A percentile compares a stretch with the other conserved stretches of the same genome.
These are phyloP conservation scores for Pneumocystis sp. DNA, from an alignment of 1,139 yeast genomes.

Conservation along the genomic window DNA sequence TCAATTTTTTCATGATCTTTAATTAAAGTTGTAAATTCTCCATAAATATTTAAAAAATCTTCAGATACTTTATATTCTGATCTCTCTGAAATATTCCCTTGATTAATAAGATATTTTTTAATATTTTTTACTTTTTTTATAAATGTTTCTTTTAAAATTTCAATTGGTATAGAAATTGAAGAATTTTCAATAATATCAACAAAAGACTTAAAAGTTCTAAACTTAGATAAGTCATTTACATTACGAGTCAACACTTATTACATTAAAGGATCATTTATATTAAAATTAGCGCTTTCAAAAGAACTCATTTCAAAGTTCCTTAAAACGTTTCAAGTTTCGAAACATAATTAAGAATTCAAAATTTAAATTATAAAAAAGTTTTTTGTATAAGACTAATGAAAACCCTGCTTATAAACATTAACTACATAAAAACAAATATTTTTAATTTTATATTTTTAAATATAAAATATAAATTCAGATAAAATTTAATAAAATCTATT, in stretches of 20 bases:
- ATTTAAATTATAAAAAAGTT: background rate
- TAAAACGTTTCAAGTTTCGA: background rate
- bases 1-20: background rate
- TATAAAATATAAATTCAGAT: too few relatives aligned
- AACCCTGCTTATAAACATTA: background rate
- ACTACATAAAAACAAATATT: background rate
- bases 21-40: background rate
- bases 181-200: background rate
- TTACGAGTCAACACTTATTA: background rate
- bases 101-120: background rate
- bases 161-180: background rate
- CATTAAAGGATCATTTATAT: background rate
- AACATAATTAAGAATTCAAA: background rate
- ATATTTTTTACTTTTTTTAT: background rate
- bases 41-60: background rate
- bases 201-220: background rate
- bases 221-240: background rate
- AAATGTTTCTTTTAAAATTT: background rate
- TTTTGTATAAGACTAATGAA: background rate
- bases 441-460: background rate
- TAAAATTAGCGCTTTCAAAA: background rate
- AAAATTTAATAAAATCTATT: too few relatives aligned
- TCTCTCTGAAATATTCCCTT: background rate
- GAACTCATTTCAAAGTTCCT: background rate
- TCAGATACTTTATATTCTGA: background rate